Evolutionary conservation across 2,329 filamentous ascomycete species (phyloP).

Genomic region (Davidsoniella australis): DNA sequence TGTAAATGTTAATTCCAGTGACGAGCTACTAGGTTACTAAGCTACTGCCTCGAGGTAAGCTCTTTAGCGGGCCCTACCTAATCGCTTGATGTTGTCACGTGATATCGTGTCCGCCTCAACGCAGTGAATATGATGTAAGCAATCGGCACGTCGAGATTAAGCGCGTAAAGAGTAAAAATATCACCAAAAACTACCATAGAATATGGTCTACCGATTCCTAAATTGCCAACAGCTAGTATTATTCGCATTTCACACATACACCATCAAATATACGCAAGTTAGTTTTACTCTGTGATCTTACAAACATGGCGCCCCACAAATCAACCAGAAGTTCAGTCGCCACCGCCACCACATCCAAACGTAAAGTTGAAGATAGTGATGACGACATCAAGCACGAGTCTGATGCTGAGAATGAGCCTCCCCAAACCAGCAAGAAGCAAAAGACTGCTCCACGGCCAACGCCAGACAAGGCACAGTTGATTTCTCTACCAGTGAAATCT

Average conservation of each 20-base stretch:
- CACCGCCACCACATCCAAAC: slow-evolving; percentile 4
- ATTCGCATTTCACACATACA: not conserved
- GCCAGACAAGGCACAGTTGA: slow-evolving; percentile 3
- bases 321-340: slow-evolving; percentile 5
- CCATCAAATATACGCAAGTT: not conserved
- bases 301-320: slow-evolving; percentile 4
- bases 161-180: not conserved
- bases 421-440: slow-evolving; percentile 26
- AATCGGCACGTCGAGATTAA: not conserved
- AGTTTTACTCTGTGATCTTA: not conserved
- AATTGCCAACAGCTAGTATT: not conserved
- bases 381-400: slow-evolving; percentile 15
- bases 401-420: slow-evolving; percentile 13
- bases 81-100: no score
- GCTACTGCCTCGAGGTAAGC: no score
- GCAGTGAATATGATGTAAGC: no score
- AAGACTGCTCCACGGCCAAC: slow-evolving; percentile 17
- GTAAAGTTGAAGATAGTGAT: slow-evolving; percentile 16
- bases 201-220: not conserved
- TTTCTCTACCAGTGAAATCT: slow-evolving; percentile 6
- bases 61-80: no score
- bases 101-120: no score
- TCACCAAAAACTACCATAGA: no score
- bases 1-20: no score
- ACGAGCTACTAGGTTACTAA: no score